A percentile compares a stretch with the other conserved stretches of the same genome.
phyloP scores from a whole-genome alignment of 805 yeast species.

The Saturnispora silvae region DNA sequence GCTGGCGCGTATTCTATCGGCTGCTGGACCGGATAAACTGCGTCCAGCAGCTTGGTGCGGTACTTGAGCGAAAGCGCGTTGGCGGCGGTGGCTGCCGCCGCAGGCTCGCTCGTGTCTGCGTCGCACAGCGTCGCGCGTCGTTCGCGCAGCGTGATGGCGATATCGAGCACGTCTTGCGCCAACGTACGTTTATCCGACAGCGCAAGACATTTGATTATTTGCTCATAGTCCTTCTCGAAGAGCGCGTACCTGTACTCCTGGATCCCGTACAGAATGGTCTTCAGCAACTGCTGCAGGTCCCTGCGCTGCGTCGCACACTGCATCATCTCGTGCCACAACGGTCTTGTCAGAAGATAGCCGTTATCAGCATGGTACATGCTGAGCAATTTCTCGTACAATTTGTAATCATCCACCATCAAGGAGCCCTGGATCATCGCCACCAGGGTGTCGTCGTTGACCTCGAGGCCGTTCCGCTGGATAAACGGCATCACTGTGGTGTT shows the following conservation, averaged over 20 bases:
- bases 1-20: conserved; percentile 1
- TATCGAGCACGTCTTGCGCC: conserved; percentile 1
- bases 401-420: conserved; percentile 12
- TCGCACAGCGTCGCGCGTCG: conserved; percentile 1
- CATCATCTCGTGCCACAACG: conserved; percentile 13
- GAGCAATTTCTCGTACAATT: conserved; percentile 13
- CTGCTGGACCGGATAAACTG: not conserved
- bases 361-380: conserved; percentile 11
- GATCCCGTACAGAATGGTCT: conserved; percentile 15
- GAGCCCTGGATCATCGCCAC: conserved; percentile 13
- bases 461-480: not conserved
- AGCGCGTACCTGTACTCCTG: conserved; percentile 11
- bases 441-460: conserved; percentile 12
- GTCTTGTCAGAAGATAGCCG: conserved; percentile 15
- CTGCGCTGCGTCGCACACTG: not conserved
- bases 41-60: not conserved
- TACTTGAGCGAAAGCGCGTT: too few species aligned
- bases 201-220: conserved; percentile 1
- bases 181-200: not conserved
- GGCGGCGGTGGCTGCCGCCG: not conserved
- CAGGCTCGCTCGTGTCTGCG: not conserved
- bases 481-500: too few species aligned
- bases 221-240: conserved; percentile 10
- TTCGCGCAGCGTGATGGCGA: conserved; percentile 2
- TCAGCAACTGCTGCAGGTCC: conserved; percentile 15